These are phyloP conservation scores for Vitis hybrid DNA, from an alignment of 177 flowering plant species.

Conservation along the genomic window DNA sequence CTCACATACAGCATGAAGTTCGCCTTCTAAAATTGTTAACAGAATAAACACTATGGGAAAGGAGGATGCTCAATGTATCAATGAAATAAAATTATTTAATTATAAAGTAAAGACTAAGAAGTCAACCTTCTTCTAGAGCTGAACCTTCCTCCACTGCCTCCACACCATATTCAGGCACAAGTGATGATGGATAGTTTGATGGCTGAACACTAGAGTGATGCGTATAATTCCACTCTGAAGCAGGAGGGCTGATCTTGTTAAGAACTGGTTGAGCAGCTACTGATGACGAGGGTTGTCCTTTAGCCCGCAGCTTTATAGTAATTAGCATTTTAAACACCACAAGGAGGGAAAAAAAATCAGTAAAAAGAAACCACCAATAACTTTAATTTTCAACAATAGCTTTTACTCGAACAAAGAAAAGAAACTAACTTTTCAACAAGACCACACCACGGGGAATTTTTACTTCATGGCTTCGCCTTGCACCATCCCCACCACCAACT, in stretches of 20 bases:
- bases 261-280: slow-evolving; percentile 33
- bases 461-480: no score
- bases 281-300: slow-evolving; percentile 42
- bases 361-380: no score
- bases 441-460: no score
- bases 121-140: slow-evolving; percentile 51
- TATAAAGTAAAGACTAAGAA: neutral
- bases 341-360: neutral
- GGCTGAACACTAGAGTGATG: slow-evolving; percentile 41
- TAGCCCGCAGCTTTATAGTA: slow-evolving; percentile 21
- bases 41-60: no score
- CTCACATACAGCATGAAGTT: no score
- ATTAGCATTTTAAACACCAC: neutral
- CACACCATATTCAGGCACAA: slow-evolving; percentile 32
- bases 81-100: neutral
- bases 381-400: no score
- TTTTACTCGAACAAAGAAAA: neutral
- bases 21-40: no score
- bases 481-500: no score
- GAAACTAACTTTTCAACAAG: neutral
- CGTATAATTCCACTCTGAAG: slow-evolving; percentile 58
- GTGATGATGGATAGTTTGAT: slow-evolving; percentile 24
- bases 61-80: no score
- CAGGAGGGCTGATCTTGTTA: slow-evolving; percentile 28
- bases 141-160: slow-evolving; percentile 50